phyloP scores from a whole-genome alignment of 2,329 filamentous ascomycete species.

The Colletotrichum sp. region DNA sequence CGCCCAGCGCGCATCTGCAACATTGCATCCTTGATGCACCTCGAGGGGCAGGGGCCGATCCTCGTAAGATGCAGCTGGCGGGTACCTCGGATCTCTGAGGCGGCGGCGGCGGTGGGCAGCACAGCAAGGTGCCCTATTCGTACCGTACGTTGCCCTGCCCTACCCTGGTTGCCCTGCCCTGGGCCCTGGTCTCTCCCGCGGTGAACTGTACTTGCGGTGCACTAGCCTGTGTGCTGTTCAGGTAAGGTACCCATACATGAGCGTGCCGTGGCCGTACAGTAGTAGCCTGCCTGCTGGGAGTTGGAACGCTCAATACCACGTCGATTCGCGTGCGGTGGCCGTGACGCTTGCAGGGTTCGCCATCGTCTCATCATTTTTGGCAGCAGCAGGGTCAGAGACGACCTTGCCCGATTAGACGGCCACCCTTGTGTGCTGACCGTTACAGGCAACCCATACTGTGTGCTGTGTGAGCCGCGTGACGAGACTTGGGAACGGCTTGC shows the following conservation, averaged over 20 bases:
- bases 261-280: not conserved
- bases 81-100: constrained; percentile 20
- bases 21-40: constrained; percentile 6
- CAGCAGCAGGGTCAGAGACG: not conserved
- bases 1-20: not conserved
- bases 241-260: constrained; percentile 7
- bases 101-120: not conserved
- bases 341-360: constrained; percentile 17
- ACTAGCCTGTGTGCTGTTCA: not conserved
- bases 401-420: constrained; percentile 4
- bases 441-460: not conserved
- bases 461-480: not conserved
- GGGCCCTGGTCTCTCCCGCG: not conserved
- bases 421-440: not conserved
- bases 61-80: constrained; percentile 16
- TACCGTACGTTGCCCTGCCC: not conserved
- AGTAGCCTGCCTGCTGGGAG: not conserved
- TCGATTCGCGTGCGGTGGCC: constrained; percentile 11
- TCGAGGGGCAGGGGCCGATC: constrained; percentile 5
- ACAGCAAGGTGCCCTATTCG: constrained; percentile 11
- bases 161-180: not conserved
- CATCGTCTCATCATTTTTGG: constrained; percentile 14
- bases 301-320: not conserved
- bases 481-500: not conserved
- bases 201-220: not conserved